Conservation (phyloP, 2,329 filamentous ascomycete genomes). For the Penicillium paneum region DNA sequence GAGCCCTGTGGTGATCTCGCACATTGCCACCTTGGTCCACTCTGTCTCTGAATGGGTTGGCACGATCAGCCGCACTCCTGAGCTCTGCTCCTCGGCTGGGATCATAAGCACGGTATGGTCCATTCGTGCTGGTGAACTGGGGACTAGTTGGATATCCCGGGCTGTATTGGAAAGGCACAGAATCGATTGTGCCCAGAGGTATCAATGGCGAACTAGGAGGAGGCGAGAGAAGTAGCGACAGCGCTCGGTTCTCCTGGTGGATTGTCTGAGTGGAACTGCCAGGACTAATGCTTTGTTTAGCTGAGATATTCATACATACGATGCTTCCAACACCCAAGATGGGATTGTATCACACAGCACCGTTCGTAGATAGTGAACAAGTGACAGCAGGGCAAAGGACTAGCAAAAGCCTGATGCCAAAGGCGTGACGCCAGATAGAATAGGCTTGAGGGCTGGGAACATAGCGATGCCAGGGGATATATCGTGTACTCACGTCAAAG, state of each 20-base stretch:
- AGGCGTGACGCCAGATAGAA: not conserved
- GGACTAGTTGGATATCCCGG: not conserved
- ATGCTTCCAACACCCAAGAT: not conserved
- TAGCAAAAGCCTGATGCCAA: not conserved
- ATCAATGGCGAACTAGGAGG: not conserved
- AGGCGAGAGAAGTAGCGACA: not conserved
- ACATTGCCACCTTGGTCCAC: no score
- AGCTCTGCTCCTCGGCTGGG: not conserved
- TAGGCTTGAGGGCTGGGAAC: not conserved
- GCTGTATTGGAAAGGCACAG: not conserved
- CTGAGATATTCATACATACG: not conserved
- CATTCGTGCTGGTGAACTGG: not conserved
- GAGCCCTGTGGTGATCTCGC: not conserved
- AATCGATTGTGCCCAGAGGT: no score
- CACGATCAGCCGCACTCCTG: not conserved
- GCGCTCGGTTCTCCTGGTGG: not conserved
- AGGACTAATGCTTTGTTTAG: not conserved
- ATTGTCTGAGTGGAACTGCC: not conserved
- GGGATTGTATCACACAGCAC: not conserved
- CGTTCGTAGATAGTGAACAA: not conserved
- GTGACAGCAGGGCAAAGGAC: not conserved
- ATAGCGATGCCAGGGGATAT: not conserved
- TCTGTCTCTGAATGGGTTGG: not conserved
- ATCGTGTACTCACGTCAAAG: not conserved
- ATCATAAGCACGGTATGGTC: not conserved